These are phyloP conservation scores for Lentithecium fluviatile DNA, from an alignment of 495 filamentous ascomycete genomes.

Conservation along the genomic window DNA sequence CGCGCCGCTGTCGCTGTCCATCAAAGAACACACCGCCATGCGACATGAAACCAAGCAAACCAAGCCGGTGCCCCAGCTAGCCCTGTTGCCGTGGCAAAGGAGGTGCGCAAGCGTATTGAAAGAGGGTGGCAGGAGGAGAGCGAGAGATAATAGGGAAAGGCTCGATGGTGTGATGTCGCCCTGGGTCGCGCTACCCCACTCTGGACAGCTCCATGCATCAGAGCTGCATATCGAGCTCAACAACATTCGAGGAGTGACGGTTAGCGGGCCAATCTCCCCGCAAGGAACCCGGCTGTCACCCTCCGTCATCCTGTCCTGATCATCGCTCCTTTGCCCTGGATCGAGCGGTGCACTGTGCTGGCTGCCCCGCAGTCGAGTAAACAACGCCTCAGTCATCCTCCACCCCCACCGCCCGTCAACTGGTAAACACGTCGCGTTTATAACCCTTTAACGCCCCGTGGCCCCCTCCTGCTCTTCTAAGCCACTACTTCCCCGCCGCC, in stretches of 20 bases:
- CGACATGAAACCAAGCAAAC: background rate
- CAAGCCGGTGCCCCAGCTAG: too few species aligned
- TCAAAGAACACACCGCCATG: background rate
- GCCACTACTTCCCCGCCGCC: background rate
- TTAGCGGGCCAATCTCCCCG: too few species aligned
- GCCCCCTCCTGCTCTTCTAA: background rate
- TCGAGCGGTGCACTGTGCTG: background rate
- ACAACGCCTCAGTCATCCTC: background rate
- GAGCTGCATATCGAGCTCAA: slow-evolving; percentile 27
- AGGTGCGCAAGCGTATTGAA: too few species aligned
- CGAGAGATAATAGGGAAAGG: slow-evolving; percentile 1
- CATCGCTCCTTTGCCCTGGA: too few species aligned
- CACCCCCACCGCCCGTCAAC: background rate
- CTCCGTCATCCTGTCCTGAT: slow-evolving; percentile 14
- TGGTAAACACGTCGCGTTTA: slow-evolving; percentile 8
- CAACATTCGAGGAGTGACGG: slow-evolving; percentile 4
- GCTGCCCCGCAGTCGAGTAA: background rate
- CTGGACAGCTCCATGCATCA: slow-evolving; percentile 22
- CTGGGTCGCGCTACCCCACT: slow-evolving; percentile 26
- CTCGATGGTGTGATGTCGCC: background rate
- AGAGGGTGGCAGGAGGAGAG: background rate
- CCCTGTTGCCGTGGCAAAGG: background rate
- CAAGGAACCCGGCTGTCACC: background rate
- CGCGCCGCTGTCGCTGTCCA: background rate
- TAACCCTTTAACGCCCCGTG: background rate